Percentiles rank a stretch among this genome's conserved stretches.
phyloP scores from a whole-genome alignment of 2,329 filamentous ascomycete species.

The Penicillium sp. region DNA sequence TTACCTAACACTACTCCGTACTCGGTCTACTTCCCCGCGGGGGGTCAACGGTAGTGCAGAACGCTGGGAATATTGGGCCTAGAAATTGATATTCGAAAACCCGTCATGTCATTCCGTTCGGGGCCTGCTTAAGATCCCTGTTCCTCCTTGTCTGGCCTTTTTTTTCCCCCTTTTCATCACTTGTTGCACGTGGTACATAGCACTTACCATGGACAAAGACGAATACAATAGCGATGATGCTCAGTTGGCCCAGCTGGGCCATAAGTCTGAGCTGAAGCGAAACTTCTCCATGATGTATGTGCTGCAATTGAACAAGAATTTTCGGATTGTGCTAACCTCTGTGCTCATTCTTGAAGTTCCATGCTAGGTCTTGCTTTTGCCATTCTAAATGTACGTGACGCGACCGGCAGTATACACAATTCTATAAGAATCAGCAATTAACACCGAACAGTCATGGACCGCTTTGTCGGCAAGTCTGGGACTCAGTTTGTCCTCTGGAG shows the following conservation, averaged over 20 bases:
- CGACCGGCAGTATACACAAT: neutral
- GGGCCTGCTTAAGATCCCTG: constrained; percentile 2
- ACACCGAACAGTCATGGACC: constrained; percentile 53
- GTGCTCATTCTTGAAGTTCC: constrained; percentile 33
- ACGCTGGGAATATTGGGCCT: neutral
- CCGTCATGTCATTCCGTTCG: constrained; percentile 10
- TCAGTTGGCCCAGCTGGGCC: constrained; percentile 55
- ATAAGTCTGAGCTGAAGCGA: constrained; percentile 57
- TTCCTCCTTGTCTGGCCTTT: neutral
- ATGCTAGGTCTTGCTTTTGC: constrained; percentile 64
- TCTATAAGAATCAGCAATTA: neutral
- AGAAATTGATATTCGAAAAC: constrained; percentile 19
- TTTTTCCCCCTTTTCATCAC: constrained; percentile 5
- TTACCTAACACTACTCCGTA: constrained; percentile 24
- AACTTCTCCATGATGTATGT: constrained; percentile 55
- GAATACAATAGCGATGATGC: constrained; percentile 43
- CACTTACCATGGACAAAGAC: constrained; percentile 15
- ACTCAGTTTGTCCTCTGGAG: constrained; percentile 67
- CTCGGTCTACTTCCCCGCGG: constrained; percentile 12
- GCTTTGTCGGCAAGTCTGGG: constrained; percentile 58
- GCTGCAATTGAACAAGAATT: neutral
- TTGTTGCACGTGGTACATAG: constrained; percentile 3
- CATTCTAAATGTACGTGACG: constrained; percentile 52
- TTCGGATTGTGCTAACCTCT: constrained; percentile 9
- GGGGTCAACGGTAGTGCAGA: constrained; percentile 8